phyloP scores from a whole-genome alignment of 148 eudicot genomes.

The Talinum fruticosum region DNA sequence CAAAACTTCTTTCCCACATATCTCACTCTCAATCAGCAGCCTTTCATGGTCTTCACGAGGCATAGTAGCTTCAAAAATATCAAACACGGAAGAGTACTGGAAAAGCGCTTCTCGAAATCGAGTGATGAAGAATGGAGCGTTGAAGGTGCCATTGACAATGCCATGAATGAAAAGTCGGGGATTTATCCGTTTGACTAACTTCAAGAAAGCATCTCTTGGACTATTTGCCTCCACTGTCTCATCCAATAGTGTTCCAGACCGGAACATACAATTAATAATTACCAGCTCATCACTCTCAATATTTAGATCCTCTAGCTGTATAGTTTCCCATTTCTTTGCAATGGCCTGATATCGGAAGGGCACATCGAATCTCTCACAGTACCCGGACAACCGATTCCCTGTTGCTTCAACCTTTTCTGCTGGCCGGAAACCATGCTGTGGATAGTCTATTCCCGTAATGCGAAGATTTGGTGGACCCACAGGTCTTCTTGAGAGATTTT shows the following conservation, averaged over 20 bases:
- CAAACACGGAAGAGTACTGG: conserved; percentile 29
- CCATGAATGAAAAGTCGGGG: conserved; percentile 38
- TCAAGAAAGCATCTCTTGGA: conserved; percentile 37
- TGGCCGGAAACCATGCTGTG: conserved; percentile 32
- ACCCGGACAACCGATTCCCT: conserved; percentile 21
- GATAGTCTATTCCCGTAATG: conserved; percentile 30
- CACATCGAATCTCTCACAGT: conserved; percentile 32
- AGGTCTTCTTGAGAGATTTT: conserved; percentile 11
- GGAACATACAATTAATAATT: conserved; percentile 28
- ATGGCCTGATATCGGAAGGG: conserved; percentile 28
- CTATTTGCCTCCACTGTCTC: conserved; percentile 26
- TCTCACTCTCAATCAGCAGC: conserved; percentile 27
- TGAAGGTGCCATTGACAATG: conserved; percentile 32
- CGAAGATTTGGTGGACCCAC: conserved; percentile 28
- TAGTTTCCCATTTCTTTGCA: conserved; percentile 28
- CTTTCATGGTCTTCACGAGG: conserved; percentile 28
- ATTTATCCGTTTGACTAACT: conserved; percentile 26
- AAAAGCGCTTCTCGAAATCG: conserved; percentile 36
- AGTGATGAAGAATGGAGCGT: conserved; percentile 38
- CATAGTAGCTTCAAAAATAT: conserved; percentile 29
- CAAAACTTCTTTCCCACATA: conserved; percentile 28
- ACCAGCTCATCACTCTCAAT: conserved; percentile 24
- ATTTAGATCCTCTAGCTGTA: conserved; percentile 25
- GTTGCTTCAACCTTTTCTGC: conserved; percentile 28
- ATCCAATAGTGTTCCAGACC: conserved; percentile 21